phyloP scores from a whole-genome alignment of 176 grass and related monocot species.

The Bromus sterilis region DNA sequence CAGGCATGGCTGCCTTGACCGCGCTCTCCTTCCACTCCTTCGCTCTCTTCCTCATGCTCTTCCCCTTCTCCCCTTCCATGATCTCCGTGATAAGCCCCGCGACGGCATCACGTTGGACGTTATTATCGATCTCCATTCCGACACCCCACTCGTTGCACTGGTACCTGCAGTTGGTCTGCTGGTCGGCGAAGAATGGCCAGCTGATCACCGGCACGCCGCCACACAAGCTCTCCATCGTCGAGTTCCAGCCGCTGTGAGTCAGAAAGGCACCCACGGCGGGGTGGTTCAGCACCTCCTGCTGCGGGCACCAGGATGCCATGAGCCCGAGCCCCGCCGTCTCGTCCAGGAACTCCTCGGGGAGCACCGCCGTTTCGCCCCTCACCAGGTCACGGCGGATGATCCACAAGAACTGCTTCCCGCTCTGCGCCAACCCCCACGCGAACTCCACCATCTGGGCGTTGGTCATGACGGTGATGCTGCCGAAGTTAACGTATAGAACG shows the following conservation, averaged over 20 bases:
- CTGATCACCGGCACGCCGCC: conserved; percentile 64
- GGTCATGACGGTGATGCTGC: conserved; percentile 68
- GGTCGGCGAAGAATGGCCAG: conserved; percentile 88
- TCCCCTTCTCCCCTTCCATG: conserved; percentile 57
- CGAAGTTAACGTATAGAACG: conserved; percentile 82
- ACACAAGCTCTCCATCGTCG: conserved; percentile 67
- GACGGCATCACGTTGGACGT: conserved; percentile 57
- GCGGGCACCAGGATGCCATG: too few species aligned
- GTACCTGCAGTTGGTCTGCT: conserved; percentile 69
- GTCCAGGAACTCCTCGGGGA: conserved; percentile 47
- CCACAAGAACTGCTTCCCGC: conserved; percentile 61
- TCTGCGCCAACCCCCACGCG: conserved; percentile 79
- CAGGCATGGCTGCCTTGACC: conserved; percentile 11
- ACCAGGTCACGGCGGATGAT: conserved; percentile 61
- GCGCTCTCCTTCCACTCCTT: conserved; percentile 47
- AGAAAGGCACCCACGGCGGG: too few species aligned
- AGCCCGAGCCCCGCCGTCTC: conserved; percentile 45
- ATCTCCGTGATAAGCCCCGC: conserved; percentile 44
- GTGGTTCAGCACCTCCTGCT: too few species aligned
- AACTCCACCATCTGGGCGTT: conserved; percentile 58
- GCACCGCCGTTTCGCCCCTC: conserved; percentile 39
- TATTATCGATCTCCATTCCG: conserved; percentile 63
- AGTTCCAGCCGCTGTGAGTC: too few species aligned
- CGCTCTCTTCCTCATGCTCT: conserved; percentile 43
- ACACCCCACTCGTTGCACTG: conserved; percentile 61